Conservation (phyloP, 495 filamentous ascomycete species). For the Melanomma pulvis-pyrius region DNA sequence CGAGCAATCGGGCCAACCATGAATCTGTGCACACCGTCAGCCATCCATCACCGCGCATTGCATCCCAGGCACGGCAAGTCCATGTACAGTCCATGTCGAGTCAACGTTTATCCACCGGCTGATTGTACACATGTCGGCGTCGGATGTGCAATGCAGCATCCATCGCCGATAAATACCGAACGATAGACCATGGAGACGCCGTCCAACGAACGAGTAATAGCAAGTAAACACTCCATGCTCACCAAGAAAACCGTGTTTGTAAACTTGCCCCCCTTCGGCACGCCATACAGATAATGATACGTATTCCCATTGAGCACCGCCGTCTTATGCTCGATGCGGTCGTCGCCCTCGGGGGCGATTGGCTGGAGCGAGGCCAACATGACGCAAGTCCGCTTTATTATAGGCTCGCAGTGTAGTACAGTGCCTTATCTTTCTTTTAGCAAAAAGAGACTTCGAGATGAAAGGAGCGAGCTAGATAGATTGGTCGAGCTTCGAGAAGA, state of each 20-base stretch:
- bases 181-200: neutral
- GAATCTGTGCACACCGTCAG: slow-evolving; percentile 49
- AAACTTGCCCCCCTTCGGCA: slow-evolving; percentile 56
- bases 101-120: slow-evolving; percentile 16
- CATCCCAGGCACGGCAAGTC: neutral
- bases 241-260: slow-evolving; percentile 69
- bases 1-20: slow-evolving; percentile 70
- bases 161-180: neutral
- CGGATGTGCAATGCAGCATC: neutral
- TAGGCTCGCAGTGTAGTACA: no score
- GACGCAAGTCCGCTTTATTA: slow-evolving; percentile 21
- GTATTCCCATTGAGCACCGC: slow-evolving; percentile 63
- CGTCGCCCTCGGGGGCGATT: slow-evolving; percentile 62
- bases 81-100: neutral
- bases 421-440: slow-evolving; percentile 27
- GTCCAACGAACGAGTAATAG: neutral
- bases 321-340: slow-evolving; percentile 63
- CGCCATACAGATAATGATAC: slow-evolving; percentile 71
- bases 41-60: neutral
- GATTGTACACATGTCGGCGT: slow-evolving; percentile 6
- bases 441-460: slow-evolving; percentile 41
- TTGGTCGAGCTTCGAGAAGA: slow-evolving; percentile 14
- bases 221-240: no score
- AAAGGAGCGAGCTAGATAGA: slow-evolving; percentile 37
- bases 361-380: slow-evolving; percentile 61